Evolutionary conservation across 495 filamentous ascomycete genomes (phyloP), one percentile per base, ranked within the genome.

Genomic region (Cetradonia linearis): DNA sequence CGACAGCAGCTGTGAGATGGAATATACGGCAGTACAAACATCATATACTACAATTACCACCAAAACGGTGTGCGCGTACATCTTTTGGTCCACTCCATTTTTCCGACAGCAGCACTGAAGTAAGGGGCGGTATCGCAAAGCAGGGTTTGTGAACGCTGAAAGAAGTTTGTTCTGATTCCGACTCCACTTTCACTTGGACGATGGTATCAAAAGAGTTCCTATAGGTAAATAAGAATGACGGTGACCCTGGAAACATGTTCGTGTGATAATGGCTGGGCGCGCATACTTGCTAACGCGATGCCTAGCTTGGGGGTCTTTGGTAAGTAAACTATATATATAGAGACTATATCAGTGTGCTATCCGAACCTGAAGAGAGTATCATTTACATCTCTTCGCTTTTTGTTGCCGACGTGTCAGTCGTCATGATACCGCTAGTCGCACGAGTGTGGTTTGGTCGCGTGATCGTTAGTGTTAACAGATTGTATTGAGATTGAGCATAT

Each of bases 61-160:
- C n/a, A n/a, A n/a, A n/a, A n/a, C n/a, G n/a, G n/a, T n/a, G n/a
- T n/a, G n/a, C n/a, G n/a, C n/a, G n/a, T n/a, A n/a, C n/a, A n/a
- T n/a, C n/a, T n/a, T n/a, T n/a, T n/a, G n/a, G n/a, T n/a, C n/a
- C n/a, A n/a, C n/a, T n/a, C n/a, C n/a, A n/a, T n/a, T n/a, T n/a
- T n/a, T n/a, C n/a, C n/a, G n/a, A n/a, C n/a, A n/a, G n/a, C n/a
- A n/a, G n/a, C n/a, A n/a, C 33, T 47, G 44, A 70, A 70, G 46
- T 55, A 67, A 1, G 42, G 33, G 7, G 63, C 66, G 20, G 46
- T 49, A 30, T 63, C 46, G 23, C 58, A 62, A 14, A 69, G 60
- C 1, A 66, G n/a, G 10, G 55, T 48, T 52, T 64, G 54, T 70
- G 65, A 13, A 67, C 25, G 18, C 3, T n/a, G 37, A 65, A 54